Conservation (phyloP, 2,329 filamentous ascomycete genomes). For the Fusarium mundagurra region DNA sequence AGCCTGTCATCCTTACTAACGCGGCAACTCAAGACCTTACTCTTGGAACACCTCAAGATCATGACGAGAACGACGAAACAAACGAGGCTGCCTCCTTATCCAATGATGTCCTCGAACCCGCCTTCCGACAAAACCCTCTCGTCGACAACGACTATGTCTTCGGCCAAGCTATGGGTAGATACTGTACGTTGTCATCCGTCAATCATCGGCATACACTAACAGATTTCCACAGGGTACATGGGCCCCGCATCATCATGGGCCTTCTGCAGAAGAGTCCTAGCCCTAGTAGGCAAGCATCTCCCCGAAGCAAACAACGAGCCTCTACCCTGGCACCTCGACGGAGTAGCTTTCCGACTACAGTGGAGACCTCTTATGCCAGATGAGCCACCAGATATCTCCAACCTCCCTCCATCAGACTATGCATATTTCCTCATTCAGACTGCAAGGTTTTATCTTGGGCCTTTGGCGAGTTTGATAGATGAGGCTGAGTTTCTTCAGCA, state of each 20-base stretch:
- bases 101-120: slow-evolving; percentile 33
- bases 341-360: slow-evolving; percentile 38
- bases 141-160: slow-evolving; percentile 42
- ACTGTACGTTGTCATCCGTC: slow-evolving; percentile 3
- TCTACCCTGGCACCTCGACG: slow-evolving; percentile 41
- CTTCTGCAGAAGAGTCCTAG: slow-evolving; percentile 38
- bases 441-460: slow-evolving; percentile 37
- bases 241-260: slow-evolving; percentile 42
- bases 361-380: slow-evolving; percentile 33
- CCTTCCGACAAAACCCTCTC: slow-evolving; percentile 38
- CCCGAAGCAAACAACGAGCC: slow-evolving; percentile 37
- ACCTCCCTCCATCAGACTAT: slow-evolving; percentile 36
- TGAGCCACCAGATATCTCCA: slow-evolving; percentile 35
- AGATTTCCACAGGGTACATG: slow-evolving; percentile 35
- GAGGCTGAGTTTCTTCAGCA: slow-evolving; percentile 30
- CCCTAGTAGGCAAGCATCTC: slow-evolving; percentile 39
- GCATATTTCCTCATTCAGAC: slow-evolving; percentile 39
- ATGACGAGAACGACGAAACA: neutral
- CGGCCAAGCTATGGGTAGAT: slow-evolving; percentile 32
- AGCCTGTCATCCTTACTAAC: neutral
- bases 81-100: neutral
- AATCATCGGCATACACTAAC: neutral
- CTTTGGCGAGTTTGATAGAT: slow-evolving; percentile 33
- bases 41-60: slow-evolving; percentile 17
- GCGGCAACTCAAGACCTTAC: neutral